These are phyloP conservation scores for Phaseolus coccineus DNA, from an alignment of 331 rosid genomes.

Conservation along the genomic window DNA sequence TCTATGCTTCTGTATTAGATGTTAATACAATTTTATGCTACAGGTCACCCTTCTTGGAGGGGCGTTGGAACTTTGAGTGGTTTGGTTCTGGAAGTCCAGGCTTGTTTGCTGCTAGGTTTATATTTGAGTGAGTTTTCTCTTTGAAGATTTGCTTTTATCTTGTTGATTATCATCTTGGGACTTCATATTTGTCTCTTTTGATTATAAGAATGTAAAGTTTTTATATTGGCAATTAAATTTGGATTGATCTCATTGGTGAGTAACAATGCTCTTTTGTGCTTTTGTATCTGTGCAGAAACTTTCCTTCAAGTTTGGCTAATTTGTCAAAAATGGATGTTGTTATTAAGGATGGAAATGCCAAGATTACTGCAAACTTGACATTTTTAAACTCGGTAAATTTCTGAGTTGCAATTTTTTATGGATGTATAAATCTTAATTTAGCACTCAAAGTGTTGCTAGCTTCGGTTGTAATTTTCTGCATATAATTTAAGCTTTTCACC, in stretches of 20 bases:
- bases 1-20: constrained; percentile 44
- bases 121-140: constrained; percentile 80
- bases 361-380: constrained; percentile 73
- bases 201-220: constrained; percentile 18
- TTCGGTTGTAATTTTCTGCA: constrained; percentile 18
- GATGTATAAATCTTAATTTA: constrained; percentile 17
- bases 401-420: constrained; percentile 6
- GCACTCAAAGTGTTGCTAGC: constrained; percentile 30
- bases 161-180: constrained; percentile 26
- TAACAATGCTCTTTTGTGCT: constrained; percentile 27
- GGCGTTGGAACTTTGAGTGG: constrained; percentile 97
- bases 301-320: constrained; percentile 85
- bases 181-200: constrained; percentile 11
- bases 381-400: constrained; percentile 74
- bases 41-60: constrained; percentile 98
- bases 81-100: constrained; percentile 87
- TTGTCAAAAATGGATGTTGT: constrained; percentile 78
- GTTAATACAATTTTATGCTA: constrained; percentile 55
- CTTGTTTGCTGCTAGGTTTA: constrained; percentile 68
- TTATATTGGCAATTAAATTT: constrained; percentile 24
- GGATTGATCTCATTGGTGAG: constrained; percentile 25
- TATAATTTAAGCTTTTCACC: neutral
- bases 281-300: constrained; percentile 62
- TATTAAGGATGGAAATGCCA: constrained; percentile 87
- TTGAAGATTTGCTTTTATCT: constrained; percentile 21